These are phyloP conservation scores for Phanerochaete carnosa DNA, from an alignment of 768 basidiomycete genomes.

Conservation along the genomic window DNA sequence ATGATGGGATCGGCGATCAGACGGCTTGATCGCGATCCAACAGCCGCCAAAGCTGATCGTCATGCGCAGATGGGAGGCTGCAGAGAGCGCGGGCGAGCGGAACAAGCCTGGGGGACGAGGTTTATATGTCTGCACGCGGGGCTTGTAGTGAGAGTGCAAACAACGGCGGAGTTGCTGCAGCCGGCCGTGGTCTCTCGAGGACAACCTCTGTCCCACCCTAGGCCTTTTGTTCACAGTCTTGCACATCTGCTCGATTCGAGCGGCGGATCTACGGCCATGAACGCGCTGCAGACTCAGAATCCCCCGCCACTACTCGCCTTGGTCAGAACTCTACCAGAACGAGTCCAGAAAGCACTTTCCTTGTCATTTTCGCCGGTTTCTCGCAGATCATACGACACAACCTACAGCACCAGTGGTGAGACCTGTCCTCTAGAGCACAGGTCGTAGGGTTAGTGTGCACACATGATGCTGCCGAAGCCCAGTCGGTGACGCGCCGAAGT, in stretches of 20 bases:
- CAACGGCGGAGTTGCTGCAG: too few species aligned
- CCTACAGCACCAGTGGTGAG: neutral
- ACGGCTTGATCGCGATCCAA: neutral
- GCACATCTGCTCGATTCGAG: neutral
- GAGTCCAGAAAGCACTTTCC: neutral
- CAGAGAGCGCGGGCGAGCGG: too few species aligned
- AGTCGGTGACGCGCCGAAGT: neutral
- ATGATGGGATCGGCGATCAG: constrained; percentile 2
- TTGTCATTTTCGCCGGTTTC: neutral
- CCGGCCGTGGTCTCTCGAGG: neutral
- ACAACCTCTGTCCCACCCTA: neutral
- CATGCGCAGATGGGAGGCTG: neutral
- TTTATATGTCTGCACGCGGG: too few species aligned
- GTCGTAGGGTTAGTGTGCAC: neutral
- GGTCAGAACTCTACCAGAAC: neutral
- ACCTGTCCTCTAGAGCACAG: neutral
- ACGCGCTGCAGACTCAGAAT: neutral
- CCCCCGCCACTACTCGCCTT: neutral
- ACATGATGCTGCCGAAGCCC: neutral
- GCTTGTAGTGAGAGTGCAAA: too few species aligned
- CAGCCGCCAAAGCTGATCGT: constrained; percentile 6
- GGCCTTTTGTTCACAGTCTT: neutral
- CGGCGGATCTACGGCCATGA: neutral
- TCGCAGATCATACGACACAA: neutral
- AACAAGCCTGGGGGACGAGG: too few species aligned